Evolutionary conservation across 495 filamentous ascomycete species (phyloP).

Genomic region (Penicillium lividum): DNA sequence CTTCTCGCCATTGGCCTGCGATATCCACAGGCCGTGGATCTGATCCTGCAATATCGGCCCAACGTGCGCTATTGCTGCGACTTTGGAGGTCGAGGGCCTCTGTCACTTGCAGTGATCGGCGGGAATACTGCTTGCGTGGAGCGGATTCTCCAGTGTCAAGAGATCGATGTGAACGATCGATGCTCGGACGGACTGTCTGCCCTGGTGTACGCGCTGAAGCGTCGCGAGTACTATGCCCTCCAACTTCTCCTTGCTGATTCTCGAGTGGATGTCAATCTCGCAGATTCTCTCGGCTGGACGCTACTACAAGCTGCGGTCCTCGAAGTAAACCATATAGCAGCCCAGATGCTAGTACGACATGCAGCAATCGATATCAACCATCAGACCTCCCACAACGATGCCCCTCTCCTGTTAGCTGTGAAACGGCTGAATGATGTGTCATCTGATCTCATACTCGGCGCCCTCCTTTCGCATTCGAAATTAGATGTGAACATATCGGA

Average conservation of each 20-base stretch:
- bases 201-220: not conserved
- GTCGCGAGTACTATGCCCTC: not conserved
- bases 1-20: not conserved
- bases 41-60: not conserved
- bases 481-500: too few species aligned
- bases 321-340: not conserved
- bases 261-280: not conserved
- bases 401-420: too few species aligned
- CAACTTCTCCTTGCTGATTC: not conserved
- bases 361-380: not conserved
- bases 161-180: not conserved
- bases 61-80: not conserved
- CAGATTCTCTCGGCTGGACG: not conserved
- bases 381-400: not conserved
- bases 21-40: not conserved
- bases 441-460: too few species aligned
- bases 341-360: not conserved
- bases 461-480: too few species aligned
- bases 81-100: too few species aligned
- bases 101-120: too few species aligned
- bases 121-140: too few species aligned
- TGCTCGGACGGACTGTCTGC: not conserved
- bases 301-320: too few species aligned
- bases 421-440: too few species aligned
- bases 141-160: too few species aligned